These are phyloP conservation scores for Solanum dulcamara DNA, from an alignment of 257 asterid genomes.

Conservation along the genomic window DNA sequence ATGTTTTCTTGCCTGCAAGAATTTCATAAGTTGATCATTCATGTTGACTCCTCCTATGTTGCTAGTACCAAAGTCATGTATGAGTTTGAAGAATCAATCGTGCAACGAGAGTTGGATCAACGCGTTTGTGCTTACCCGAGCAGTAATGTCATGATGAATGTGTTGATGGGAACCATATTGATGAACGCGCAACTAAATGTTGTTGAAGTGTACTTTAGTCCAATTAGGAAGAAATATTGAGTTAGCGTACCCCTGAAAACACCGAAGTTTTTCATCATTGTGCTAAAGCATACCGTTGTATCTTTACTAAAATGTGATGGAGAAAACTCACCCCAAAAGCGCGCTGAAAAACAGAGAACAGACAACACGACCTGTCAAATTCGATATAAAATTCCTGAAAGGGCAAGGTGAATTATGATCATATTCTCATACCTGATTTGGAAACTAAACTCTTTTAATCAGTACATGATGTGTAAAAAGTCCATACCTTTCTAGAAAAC, in stretches of 20 bases:
- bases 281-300: background rate
- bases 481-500: background rate
- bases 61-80: background rate
- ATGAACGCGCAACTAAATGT: constrained; percentile 70
- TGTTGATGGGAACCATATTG: constrained; percentile 57
- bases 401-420: constrained; percentile 8
- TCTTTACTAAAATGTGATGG: background rate
- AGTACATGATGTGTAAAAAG: background rate
- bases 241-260: constrained; percentile 53
- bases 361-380: constrained; percentile 31
- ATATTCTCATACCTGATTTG: background rate
- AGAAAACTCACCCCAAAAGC: constrained; percentile 46
- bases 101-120: background rate
- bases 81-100: background rate
- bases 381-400: constrained; percentile 9
- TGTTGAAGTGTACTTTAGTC: constrained; percentile 63
- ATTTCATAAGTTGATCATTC: background rate
- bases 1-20: constrained; percentile 52
- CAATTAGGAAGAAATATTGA: constrained; percentile 53
- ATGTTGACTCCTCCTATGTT: background rate
- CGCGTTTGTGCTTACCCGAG: constrained; percentile 26
- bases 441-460: background rate
- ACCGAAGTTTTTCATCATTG: background rate
- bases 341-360: constrained; percentile 48
- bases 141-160: constrained; percentile 50